Evolutionary conservation across 2,329 filamentous ascomycete genomes (phyloP).

Genomic region (Teratosphaeria nubilosa): DNA sequence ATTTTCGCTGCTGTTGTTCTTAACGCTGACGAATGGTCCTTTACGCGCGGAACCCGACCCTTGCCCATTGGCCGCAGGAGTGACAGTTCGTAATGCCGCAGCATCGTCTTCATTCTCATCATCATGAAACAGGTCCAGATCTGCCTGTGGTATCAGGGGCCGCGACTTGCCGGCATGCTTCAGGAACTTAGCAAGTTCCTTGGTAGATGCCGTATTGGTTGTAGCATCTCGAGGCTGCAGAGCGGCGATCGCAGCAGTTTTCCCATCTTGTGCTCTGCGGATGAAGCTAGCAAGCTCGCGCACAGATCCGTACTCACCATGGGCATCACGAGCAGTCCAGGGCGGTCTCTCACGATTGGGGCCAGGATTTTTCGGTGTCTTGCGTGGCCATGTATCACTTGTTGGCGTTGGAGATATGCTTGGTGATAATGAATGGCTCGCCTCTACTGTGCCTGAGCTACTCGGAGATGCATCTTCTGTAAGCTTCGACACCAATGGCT

Average conservation of each 20-base stretch:
- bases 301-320: slow-evolving; percentile 4
- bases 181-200: slow-evolving; percentile 1
- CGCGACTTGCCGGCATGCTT: not conserved
- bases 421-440: not conserved
- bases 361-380: not conserved
- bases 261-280: not conserved
- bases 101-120: not conserved
- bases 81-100: not conserved
- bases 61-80: not conserved
- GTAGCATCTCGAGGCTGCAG: slow-evolving; percentile 1
- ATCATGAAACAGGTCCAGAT: not conserved
- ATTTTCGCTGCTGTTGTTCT: not conserved
- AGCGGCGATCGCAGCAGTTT: not conserved
- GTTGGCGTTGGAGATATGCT: not conserved
- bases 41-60: not conserved
- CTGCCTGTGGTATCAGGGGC: not conserved
- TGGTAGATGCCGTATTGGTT: not conserved
- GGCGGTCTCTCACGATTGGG: not conserved
- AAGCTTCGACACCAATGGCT: not conserved
- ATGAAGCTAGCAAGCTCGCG: slow-evolving; percentile 9
- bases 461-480: not conserved
- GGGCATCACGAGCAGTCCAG: slow-evolving; percentile 6
- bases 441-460: not conserved
- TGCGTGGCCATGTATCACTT: not conserved
- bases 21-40: not conserved